Conservation (phyloP, 2,329 filamentous ascomycete species). For the Sordariomycetes sp. region DNA sequence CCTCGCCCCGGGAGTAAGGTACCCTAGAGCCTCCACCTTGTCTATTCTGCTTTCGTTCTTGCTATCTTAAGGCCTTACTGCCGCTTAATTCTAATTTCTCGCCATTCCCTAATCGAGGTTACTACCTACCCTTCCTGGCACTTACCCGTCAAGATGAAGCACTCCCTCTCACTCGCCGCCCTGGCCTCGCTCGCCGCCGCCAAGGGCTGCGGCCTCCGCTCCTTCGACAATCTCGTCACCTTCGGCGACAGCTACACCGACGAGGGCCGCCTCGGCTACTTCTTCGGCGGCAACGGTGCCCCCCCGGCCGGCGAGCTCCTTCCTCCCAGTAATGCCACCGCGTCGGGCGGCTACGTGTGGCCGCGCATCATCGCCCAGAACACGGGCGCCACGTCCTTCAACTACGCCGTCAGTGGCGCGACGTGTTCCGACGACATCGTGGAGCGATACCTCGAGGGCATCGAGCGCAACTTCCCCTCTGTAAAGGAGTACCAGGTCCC, state of each 20-base stretch:
- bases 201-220: neutral
- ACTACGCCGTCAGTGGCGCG: conserved; percentile 63
- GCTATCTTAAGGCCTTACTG: neutral
- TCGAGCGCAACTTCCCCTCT: conserved; percentile 45
- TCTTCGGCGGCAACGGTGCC: conserved; percentile 41
- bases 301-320: conserved; percentile 47
- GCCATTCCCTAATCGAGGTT: neutral
- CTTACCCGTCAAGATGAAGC: neutral
- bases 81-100: neutral
- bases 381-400: conserved; percentile 40
- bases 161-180: neutral
- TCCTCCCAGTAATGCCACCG: conserved; percentile 33
- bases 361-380: conserved; percentile 50
- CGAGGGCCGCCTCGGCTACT: conserved; percentile 52
- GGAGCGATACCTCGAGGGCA: conserved; percentile 33
- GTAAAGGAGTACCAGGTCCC: conserved; percentile 48
- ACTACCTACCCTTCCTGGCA: neutral
- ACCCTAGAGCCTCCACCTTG: neutral
- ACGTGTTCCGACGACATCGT: conserved; percentile 59
- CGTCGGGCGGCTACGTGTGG: conserved; percentile 57
- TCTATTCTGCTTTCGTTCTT: neutral
- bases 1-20: neutral
- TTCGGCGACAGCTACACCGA: conserved; percentile 73
- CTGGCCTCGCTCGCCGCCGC: neutral
- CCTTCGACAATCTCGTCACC: conserved; percentile 48